These are phyloP conservation scores for Iris macrosiphon DNA, from an alignment of 106 monocot genomes.

Conservation along the genomic window DNA sequence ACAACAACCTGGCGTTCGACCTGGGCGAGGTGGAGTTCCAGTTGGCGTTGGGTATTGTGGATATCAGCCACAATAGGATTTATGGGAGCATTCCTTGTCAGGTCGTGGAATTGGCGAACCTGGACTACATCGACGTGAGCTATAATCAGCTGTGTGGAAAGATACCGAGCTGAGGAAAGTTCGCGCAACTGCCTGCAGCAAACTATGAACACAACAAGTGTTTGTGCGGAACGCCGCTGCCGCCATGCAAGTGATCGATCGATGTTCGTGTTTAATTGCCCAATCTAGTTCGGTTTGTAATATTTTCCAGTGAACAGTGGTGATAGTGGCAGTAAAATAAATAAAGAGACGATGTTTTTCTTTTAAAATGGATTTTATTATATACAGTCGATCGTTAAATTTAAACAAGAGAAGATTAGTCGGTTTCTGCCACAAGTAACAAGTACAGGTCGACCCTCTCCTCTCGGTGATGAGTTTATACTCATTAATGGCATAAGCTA, in stretches of 20 bases:
- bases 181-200: background rate
- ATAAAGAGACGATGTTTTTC: no score
- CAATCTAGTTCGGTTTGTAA: no score
- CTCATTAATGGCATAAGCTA: no score
- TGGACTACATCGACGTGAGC: background rate
- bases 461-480: no score
- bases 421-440: no score
- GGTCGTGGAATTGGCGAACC: background rate
- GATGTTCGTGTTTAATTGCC: no score
- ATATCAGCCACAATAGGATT: background rate
- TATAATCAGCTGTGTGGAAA: background rate
- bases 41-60: background rate
- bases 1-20: background rate
- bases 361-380: no score
- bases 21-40: background rate
- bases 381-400: no score
- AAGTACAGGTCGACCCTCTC: no score
- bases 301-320: no score
- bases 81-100: background rate
- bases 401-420: no score
- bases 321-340: no score
- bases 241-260: background rate
- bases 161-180: background rate
- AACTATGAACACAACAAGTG: background rate
- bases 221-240: background rate